phyloP scores from a whole-genome alignment of 805 yeast species.

The Wickerhamomyces xylosicus region DNA sequence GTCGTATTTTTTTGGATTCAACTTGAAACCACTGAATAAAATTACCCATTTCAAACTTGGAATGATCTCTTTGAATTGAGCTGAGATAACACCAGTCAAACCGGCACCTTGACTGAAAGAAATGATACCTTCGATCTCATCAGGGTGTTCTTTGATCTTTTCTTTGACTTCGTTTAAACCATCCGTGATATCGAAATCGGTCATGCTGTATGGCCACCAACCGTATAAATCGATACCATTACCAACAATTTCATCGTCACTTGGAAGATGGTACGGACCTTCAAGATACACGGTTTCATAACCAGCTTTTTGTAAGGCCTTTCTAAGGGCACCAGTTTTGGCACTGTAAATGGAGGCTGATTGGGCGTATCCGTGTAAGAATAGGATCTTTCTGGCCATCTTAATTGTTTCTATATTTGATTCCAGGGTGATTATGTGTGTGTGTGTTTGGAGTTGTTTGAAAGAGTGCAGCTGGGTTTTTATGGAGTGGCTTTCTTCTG shows the following conservation, averaged over 20 bases:
- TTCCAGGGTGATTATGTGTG: too few relatives aligned
- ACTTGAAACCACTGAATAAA: conserved; percentile 56
- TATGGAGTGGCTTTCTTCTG: too few relatives aligned
- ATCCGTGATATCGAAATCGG: conserved; percentile 18
- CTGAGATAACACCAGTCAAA: conserved; percentile 52
- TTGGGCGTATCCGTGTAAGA: conserved; percentile 88
- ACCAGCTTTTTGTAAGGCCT: conserved; percentile 46
- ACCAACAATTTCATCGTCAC: conserved; percentile 26
- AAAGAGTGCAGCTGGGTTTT: too few relatives aligned
- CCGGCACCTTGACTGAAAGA: conserved; percentile 97
- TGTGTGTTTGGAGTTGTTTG: too few relatives aligned
- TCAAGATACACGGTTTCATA: conserved; percentile 65
- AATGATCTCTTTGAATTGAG: conserved; percentile 16
- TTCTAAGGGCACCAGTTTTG: conserved; percentile 81
- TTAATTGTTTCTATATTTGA: too few relatives aligned
- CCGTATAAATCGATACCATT: conserved; percentile 30
- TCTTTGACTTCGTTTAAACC: conserved; percentile 32
- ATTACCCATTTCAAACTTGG: conserved; percentile 37
- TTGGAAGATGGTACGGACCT: conserved; percentile 56
- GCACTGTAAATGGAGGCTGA: conserved; percentile 69
- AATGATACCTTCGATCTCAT: conserved; percentile 74
- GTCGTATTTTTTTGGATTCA: conserved; percentile 20
- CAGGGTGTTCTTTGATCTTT: conserved; percentile 35
- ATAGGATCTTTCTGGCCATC: conserved; percentile 42
- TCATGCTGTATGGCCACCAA: conserved; percentile 56